Evolutionary conservation across 2,329 filamentous ascomycete species (phyloP).

Genomic region (Fusarium sp.): DNA sequence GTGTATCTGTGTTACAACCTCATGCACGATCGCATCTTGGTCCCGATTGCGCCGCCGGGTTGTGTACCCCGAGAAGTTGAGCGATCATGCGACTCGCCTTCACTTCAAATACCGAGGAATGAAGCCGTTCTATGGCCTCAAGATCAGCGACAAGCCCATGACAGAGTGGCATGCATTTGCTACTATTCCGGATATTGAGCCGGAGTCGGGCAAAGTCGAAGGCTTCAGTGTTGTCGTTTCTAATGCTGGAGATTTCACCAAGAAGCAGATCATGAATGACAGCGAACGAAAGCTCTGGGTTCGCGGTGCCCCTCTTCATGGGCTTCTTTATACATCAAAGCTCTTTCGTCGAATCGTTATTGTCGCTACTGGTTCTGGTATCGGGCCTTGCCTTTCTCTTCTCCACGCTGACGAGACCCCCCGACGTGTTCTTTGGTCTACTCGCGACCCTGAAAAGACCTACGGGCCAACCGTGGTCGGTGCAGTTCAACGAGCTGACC

Average conservation of each 20-base stretch:
- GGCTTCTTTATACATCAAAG: constrained; percentile 2
- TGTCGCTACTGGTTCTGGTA: constrained; percentile 10
- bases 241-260: constrained; percentile 9
- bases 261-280: constrained; percentile 17
- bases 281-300: constrained; percentile 12
- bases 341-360: constrained; percentile 7
- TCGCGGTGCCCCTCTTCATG: constrained; percentile 12
- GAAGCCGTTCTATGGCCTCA: constrained; percentile 20
- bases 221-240: constrained; percentile 20
- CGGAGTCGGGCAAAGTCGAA: constrained; percentile 9
- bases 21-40: constrained; percentile 11
- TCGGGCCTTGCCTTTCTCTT: constrained; percentile 7
- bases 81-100: constrained; percentile 15
- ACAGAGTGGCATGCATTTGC: constrained; percentile 20
- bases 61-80: constrained; percentile 16
- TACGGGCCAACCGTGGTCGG: background rate
- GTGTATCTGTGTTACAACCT: constrained; percentile 19
- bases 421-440: constrained; percentile 11
- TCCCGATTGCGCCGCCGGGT: background rate
- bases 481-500: constrained; percentile 10
- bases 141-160: constrained; percentile 22
- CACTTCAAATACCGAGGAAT: constrained; percentile 26
- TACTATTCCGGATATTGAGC: constrained; percentile 13
- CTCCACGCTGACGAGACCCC: constrained; percentile 9
- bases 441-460: constrained; percentile 14